These are phyloP conservation scores for Russula abietina DNA, from an alignment of 768 basidiomycete species.

Conservation along the genomic window DNA sequence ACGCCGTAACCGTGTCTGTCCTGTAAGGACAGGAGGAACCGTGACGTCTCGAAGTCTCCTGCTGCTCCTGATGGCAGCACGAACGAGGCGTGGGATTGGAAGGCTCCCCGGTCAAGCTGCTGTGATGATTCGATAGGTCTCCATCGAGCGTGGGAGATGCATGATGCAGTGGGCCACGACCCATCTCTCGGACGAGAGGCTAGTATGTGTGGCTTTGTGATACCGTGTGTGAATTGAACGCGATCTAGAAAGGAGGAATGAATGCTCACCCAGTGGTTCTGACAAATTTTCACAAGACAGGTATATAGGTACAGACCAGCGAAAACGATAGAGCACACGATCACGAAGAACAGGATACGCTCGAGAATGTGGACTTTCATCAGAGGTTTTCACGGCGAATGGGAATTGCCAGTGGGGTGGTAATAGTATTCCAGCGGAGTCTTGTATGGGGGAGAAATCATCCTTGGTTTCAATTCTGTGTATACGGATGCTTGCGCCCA, in stretches of 20 bases:
- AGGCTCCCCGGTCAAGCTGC: background rate
- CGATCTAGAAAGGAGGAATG: background rate
- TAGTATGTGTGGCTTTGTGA: background rate
- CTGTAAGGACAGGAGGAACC: background rate
- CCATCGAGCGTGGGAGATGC: conserved; percentile 6
- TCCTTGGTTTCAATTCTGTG: background rate
- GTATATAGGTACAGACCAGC: background rate
- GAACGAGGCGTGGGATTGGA: background rate
- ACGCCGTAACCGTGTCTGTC: conserved; percentile 3
- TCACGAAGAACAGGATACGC: background rate
- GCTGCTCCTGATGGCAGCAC: background rate
- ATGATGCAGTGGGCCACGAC: background rate
- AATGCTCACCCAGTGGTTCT: conserved; percentile 3
- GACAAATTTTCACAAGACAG: background rate
- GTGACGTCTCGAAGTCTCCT: background rate
- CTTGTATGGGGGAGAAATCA: background rate
- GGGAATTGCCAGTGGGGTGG: background rate
- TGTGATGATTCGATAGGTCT: background rate
- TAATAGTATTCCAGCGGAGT: background rate
- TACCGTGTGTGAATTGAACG: background rate
- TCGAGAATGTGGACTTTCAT: conserved; percentile 1
- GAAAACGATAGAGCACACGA: background rate
- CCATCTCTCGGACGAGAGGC: background rate
- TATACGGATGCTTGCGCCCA: too few relatives aligned
- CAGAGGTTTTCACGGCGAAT: background rate